Conservation (phyloP, 169 alveolate species). For the Miamiensis avidus region DNA sequence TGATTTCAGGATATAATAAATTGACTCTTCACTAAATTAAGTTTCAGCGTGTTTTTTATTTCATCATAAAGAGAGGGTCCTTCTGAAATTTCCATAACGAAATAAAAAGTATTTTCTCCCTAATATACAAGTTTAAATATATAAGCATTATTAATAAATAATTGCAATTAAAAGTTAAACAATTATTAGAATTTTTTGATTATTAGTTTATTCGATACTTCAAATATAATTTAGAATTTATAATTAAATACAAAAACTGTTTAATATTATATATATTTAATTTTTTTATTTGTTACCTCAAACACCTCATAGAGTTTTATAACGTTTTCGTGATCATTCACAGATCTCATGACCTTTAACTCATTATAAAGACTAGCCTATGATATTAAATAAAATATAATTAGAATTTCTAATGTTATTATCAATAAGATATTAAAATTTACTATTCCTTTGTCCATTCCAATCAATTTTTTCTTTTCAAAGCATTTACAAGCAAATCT, state of each 20-base stretch:
- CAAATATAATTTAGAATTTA: no score
- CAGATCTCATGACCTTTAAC: neutral
- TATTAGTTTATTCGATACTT: no score
- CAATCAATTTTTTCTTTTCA: neutral
- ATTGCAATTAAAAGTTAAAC: no score
- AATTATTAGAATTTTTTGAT: no score
- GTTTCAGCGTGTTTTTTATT: neutral
- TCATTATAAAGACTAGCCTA: neutral
- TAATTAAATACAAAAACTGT: neutral
- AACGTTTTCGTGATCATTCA: neutral
- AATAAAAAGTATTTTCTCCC: conserved; percentile 6
- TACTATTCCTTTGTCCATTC: neutral
- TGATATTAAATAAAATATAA: neutral
- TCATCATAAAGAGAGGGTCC: conserved; percentile 9
- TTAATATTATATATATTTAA: no score
- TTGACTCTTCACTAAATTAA: neutral
- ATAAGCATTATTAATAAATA: no score
- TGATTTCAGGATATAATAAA: neutral
- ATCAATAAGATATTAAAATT: neutral
- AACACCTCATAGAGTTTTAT: neutral
- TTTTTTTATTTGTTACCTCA: neutral
- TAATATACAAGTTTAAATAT: no score
- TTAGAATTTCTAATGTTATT: no score
- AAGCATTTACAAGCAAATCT: conserved; percentile 1
- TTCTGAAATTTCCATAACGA: conserved; percentile 1